Base-by-base conservation (phyloP, 495 filamentous ascomycete genomes). In the Mytilinidion resinicola region DNA sequence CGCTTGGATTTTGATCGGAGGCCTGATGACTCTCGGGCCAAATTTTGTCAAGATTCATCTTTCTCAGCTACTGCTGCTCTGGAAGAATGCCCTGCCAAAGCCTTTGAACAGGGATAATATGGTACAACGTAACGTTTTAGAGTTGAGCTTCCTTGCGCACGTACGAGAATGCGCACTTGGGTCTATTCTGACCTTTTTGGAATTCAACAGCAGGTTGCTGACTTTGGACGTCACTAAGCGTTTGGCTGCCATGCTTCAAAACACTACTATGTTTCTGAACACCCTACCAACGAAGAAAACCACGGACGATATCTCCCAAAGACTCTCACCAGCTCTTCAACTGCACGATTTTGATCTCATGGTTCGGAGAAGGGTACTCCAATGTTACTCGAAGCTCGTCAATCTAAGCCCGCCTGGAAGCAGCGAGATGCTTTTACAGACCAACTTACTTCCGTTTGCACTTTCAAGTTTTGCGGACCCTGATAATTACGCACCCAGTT, bases 31-130 rank as follows among this genome's bases (percentile, higher is more conserved):
- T 7, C 78, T 97, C 1, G 93, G 93, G 0, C 95, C 95, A 5
- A 96, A 95, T 69, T 99, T 99, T 69, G 92, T 97, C 72, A 99
- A 99, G 73, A 97, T 96, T 41, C 93, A 97, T 74, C 79, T 99
- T 17, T 92, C 92, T 3, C 93, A 97, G 70, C 76, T 99, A 46
- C 84, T 97, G 52, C 73, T 97, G n/a, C 78, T 99, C 11, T 99
- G 93, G 93, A 96, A 95, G 70, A 97, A 96, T 73, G 91, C 93
- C 3, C 75, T 99, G 36, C 93, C 93, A 4, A 96, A 90, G 65
- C 92, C 95, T n/a, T 68, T 97, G 10, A 83, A 88, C 21, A 93
- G 88, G 71, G 92, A 96, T 59, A 92, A 92, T 54, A 87, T 85
- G 47, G 82, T 84, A 5, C 84, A 93, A 68, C 80, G 90, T 10